Percentiles rank a stretch among this genome's conserved stretches.
phyloP scores from a whole-genome alignment of 1,284 basidiomycete genomes.

The Rhodotorula sp. region DNA sequence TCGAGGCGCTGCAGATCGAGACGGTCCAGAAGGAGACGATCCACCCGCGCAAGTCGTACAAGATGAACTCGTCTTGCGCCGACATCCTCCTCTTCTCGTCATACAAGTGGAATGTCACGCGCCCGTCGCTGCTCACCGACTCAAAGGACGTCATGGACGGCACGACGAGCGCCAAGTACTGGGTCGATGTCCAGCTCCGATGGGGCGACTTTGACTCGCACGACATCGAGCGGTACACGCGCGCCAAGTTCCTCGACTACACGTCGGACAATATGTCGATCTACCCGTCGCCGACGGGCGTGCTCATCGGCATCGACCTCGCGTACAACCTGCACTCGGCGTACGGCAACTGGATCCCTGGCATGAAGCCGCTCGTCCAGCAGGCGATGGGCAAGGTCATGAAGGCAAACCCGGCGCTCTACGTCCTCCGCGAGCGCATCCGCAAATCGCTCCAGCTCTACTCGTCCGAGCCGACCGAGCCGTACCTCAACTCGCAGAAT shows the following conservation, averaged over 20 bases:
- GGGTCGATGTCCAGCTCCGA: conserved; percentile 93
- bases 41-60: conserved; percentile 98
- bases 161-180: conserved; percentile 97
- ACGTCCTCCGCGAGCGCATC: conserved; percentile 96
- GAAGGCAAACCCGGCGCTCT: conserved; percentile 97
- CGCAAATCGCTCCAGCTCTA: conserved; percentile 97
- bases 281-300: conserved; percentile 64
- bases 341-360: conserved; percentile 99
- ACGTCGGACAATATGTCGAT: conserved; percentile 54
- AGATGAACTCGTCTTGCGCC: conserved; percentile 94
- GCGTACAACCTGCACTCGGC: conserved; percentile 99
- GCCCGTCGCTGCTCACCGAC: conserved; percentile 93
- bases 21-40: conserved; percentile 99
- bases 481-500: conserved; percentile 89
- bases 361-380: conserved; percentile 94
- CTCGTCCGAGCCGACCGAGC: conserved; percentile 98
- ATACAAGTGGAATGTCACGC: conserved; percentile 88
- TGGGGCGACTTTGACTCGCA: conserved; percentile 99
- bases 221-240: conserved; percentile 94
- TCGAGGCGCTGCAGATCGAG: conserved; percentile 97
- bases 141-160: conserved; percentile 95
- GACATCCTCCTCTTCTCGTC: conserved; percentile 97
- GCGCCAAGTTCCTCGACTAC: conserved; percentile 96
- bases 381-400: conserved; percentile 99
- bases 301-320: conserved; percentile 97